phyloP scores from a whole-genome alignment of 2,329 filamentous ascomycete genomes.

The Cladosporium sp. region DNA sequence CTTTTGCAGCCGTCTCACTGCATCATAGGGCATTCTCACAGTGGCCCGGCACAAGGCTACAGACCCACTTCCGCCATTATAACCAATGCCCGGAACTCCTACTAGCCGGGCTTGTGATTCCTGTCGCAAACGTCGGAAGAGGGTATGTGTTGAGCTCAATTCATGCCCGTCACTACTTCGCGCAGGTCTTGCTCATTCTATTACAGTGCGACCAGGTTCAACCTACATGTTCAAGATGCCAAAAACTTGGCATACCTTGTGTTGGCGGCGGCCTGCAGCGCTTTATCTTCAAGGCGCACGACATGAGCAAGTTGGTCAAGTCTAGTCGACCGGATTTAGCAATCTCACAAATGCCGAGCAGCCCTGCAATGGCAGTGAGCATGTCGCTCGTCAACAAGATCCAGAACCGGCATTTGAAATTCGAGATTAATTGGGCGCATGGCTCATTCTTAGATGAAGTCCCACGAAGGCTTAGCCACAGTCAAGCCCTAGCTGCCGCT shows the following conservation, averaged over 20 bases:
- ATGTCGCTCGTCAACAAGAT: not conserved
- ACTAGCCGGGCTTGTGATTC: not conserved
- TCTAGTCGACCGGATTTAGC: not conserved
- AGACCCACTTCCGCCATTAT: no score
- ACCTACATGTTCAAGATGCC: slow-evolving; percentile 1
- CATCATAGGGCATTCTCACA: not conserved
- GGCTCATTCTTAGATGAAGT: slow-evolving; percentile 1
- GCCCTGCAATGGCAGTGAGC: slow-evolving; percentile 4
- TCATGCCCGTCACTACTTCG: not conserved
- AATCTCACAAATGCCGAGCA: not conserved
- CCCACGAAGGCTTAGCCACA: not conserved
- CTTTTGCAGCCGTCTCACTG: not conserved
- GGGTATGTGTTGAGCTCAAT: not conserved
- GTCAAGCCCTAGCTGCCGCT: not conserved
- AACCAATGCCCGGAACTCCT: not conserved
- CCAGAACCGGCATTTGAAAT: not conserved
- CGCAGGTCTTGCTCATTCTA: not conserved
- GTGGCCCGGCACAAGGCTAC: not conserved
- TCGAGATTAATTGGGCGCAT: slow-evolving; percentile 4
- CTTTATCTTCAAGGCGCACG: not conserved
- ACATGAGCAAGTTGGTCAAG: not conserved
- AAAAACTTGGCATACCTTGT: not conserved
- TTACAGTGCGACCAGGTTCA: not conserved
- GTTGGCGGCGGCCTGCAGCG: slow-evolving; percentile 1
- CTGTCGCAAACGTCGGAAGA: not conserved